These are phyloP conservation scores for Neobulgaria alba DNA, from an alignment of 2,329 filamentous ascomycete genomes.

Conservation along the genomic window DNA sequence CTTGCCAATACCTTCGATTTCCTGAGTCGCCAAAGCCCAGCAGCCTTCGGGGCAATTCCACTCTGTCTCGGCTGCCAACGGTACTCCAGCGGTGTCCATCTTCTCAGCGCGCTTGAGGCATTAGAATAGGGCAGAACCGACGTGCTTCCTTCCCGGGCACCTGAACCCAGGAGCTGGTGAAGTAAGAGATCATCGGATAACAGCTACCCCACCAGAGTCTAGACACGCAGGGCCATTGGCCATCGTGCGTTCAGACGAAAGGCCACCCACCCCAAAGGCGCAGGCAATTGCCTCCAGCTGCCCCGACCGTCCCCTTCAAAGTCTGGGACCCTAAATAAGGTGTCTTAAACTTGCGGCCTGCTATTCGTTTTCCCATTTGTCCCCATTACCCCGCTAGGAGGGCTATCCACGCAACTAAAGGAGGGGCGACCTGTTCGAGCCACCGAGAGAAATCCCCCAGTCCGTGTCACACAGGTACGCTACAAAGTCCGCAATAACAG, in stretches of 20 bases:
- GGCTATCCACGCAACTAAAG: constrained; percentile 6
- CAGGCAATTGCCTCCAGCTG: too few relatives aligned
- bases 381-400: constrained; percentile 10
- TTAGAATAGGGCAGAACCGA: background rate
- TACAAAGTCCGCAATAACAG: background rate
- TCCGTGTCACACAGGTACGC: constrained; percentile 10
- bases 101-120: background rate
- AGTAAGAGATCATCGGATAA: background rate
- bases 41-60: too few relatives aligned
- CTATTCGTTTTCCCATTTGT: constrained; percentile 3
- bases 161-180: background rate
- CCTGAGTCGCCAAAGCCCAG: too few relatives aligned
- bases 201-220: background rate
- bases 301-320: background rate
- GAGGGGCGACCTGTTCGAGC: constrained; percentile 7
- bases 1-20: too few relatives aligned
- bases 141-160: background rate
- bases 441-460: background rate
- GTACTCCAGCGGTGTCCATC: background rate
- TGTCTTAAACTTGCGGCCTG: background rate
- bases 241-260: background rate
- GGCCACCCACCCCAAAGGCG: background rate
- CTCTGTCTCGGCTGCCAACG: too few relatives aligned
- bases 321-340: constrained; percentile 3
- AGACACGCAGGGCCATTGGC: background rate